phyloP scores from a whole-genome alignment of 352 stramenopile genomes.

The Phytophthora idaei region DNA sequence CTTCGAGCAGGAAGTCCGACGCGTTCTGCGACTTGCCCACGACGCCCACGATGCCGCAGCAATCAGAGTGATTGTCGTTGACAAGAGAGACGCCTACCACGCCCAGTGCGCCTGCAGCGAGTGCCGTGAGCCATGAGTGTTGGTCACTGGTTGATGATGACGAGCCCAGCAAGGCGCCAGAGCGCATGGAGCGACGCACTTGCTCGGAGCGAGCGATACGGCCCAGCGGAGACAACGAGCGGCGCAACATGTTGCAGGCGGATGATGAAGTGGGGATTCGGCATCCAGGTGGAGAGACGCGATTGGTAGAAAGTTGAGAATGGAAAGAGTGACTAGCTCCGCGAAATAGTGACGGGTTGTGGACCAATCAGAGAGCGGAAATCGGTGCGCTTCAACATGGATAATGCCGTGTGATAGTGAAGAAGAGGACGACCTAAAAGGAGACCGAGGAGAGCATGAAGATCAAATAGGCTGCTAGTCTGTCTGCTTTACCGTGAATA shows the following conservation, averaged over 20 bases:
- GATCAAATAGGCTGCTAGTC: too few relatives aligned
- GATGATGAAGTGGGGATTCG: slow-evolving; percentile 1
- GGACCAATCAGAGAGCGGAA: slow-evolving; percentile 9
- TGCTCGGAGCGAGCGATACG: slow-evolving; percentile 5
- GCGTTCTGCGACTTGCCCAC: slow-evolving; percentile 72
- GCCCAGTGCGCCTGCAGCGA: slow-evolving; percentile 25
- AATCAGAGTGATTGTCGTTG: slow-evolving; percentile 31
- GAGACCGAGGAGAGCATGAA: too few relatives aligned
- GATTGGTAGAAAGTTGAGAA: slow-evolving; percentile 29
- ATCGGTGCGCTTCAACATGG: background rate
- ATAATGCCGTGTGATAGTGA: too few relatives aligned
- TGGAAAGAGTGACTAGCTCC: background rate
- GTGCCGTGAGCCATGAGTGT: slow-evolving; percentile 22
- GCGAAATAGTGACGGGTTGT: background rate
- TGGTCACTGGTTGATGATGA: slow-evolving; percentile 9
- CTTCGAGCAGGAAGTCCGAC: slow-evolving; percentile 84
- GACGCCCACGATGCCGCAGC: slow-evolving; percentile 83
- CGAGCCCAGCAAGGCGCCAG: slow-evolving; percentile 1
- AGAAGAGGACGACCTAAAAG: too few relatives aligned
- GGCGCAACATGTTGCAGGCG: slow-evolving; percentile 25
- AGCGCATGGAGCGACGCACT: slow-evolving; percentile 14
- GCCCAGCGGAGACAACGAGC: slow-evolving; percentile 19
- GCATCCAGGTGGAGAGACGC: slow-evolving; percentile 12
- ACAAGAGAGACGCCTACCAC: slow-evolving; percentile 11
- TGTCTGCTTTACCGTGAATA: too few relatives aligned